Evolutionary conservation across 2,329 filamentous ascomycete genomes (phyloP).

Genomic region (Boeremia exigua): DNA sequence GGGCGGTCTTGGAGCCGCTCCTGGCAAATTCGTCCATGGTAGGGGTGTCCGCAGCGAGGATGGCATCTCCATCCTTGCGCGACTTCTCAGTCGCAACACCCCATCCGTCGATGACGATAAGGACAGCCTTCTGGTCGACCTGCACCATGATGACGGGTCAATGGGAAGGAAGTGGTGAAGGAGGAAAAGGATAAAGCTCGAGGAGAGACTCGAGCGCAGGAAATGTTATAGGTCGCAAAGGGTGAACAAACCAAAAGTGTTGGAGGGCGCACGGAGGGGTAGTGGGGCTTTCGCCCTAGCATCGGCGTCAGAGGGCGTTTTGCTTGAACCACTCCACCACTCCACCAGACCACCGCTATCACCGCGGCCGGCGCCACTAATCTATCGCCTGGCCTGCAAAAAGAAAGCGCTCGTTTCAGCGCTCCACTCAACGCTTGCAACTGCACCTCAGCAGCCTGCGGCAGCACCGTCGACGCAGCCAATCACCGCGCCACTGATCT

Average conservation of each 20-base stretch:
- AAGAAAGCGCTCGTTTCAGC: slow-evolving; percentile 5
- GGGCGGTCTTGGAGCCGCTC: slow-evolving; percentile 70
- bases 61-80: slow-evolving; percentile 90
- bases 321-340: slow-evolving; percentile 20
- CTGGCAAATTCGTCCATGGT: slow-evolving; percentile 86
- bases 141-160: slow-evolving; percentile 62
- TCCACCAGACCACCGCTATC: slow-evolving; percentile 21
- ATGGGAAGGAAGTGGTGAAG: slow-evolving; percentile 14
- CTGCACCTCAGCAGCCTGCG: slow-evolving; percentile 5
- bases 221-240: neutral
- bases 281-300: slow-evolving; percentile 26
- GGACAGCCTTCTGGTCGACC: slow-evolving; percentile 72
- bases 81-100: slow-evolving; percentile 82
- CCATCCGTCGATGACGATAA: slow-evolving; percentile 99
- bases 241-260: slow-evolving; percentile 5
- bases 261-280: slow-evolving; percentile 22
- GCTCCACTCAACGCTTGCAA: slow-evolving; percentile 2
- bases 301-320: slow-evolving; percentile 23
- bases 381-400: slow-evolving; percentile 13
- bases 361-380: slow-evolving; percentile 30
- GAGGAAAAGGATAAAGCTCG: slow-evolving; percentile 2
- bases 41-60: slow-evolving; percentile 89
- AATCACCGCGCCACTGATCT: slow-evolving; percentile 22
- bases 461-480: slow-evolving; percentile 18
- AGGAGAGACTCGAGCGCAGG: slow-evolving; percentile 7